Conservation (phyloP, 176 grass and related monocot genomes). For the Lolium rigidum region DNA sequence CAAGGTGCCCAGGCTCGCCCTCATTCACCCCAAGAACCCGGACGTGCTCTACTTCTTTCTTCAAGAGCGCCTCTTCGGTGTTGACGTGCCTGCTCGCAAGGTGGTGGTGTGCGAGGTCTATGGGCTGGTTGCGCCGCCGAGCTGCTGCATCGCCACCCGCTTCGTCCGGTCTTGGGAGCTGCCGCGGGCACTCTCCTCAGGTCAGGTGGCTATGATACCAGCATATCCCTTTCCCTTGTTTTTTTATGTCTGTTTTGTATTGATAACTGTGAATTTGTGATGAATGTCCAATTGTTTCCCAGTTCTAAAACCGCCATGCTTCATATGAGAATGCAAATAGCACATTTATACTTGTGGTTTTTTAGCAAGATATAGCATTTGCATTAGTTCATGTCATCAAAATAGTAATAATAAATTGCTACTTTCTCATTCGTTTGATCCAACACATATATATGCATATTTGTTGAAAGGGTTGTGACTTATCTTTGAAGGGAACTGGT, state of each 20-base stretch:
- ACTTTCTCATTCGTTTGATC: not conserved
- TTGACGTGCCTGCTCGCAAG: not conserved
- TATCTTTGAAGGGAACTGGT: conserved; percentile 3
- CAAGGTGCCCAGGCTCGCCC: not conserved
- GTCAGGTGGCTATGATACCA: not conserved
- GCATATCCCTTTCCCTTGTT: not conserved
- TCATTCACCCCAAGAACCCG: not conserved
- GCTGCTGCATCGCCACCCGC: not conserved
- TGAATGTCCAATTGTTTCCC: not conserved
- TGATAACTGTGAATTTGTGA: not conserved
- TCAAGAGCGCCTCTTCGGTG: not conserved
- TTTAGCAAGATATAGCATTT: too few species aligned
- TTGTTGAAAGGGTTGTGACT: not conserved
- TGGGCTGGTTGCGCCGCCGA: conserved; percentile 2
- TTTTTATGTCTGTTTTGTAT: too few species aligned
- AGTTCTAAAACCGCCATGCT: not conserved
- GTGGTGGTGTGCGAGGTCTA: not conserved
- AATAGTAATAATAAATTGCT: not conserved
- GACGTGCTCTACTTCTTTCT: not conserved
- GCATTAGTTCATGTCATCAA: too few species aligned
- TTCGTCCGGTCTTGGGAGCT: conserved; percentile 20
- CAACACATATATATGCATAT: not conserved
- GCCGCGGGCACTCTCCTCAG: conserved; percentile 5
- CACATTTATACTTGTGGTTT: not conserved
- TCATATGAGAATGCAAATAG: not conserved